A percentile compares a stretch with the other conserved stretches of the same genome.
Evolutionary conservation across 441 rosid genomes (phyloP).

Genomic region (Croton laevigatus): DNA sequence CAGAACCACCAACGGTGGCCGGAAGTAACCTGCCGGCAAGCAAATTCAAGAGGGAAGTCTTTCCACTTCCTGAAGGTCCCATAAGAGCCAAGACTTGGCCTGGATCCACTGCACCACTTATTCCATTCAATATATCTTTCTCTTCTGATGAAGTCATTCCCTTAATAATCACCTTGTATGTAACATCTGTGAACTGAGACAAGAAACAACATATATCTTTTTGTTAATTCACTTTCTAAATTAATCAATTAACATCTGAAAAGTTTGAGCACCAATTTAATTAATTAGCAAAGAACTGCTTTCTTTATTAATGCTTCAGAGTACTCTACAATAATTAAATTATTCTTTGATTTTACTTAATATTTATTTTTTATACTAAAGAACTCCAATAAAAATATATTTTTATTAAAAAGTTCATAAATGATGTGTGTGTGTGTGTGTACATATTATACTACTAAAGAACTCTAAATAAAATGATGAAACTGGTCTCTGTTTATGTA

Average conservation of each 20-base stretch:
- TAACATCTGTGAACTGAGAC: conserved; percentile 69
- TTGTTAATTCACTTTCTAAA: too few relatives aligned
- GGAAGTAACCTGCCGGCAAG: conserved; percentile 70
- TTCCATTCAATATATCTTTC: conserved; percentile 76
- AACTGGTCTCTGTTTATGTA: conserved; percentile 33
- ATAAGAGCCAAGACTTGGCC: conserved; percentile 94
- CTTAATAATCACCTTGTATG: conserved; percentile 74
- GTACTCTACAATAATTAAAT: too few relatives aligned
- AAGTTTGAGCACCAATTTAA: too few relatives aligned
- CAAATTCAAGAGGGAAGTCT: conserved; percentile 78
- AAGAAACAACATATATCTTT: background rate
- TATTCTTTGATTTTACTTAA: too few relatives aligned
- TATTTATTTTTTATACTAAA: too few relatives aligned
- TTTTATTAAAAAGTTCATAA: too few relatives aligned
- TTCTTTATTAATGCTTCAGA: too few relatives aligned
- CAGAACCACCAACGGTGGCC: conserved; percentile 51
- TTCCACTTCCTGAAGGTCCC: conserved; percentile 99
- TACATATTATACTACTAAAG: too few relatives aligned
- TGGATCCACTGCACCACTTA: conserved; percentile 71
- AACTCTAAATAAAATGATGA: too few relatives aligned
- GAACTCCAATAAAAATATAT: too few relatives aligned
- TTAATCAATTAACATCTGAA: background rate
- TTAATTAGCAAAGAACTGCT: too few relatives aligned
- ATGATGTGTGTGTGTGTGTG: too few relatives aligned
- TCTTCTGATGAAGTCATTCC: conserved; percentile 54